Evolutionary conservation across 805 yeast species (phyloP).

Genomic region (Candida mattraensis): DNA sequence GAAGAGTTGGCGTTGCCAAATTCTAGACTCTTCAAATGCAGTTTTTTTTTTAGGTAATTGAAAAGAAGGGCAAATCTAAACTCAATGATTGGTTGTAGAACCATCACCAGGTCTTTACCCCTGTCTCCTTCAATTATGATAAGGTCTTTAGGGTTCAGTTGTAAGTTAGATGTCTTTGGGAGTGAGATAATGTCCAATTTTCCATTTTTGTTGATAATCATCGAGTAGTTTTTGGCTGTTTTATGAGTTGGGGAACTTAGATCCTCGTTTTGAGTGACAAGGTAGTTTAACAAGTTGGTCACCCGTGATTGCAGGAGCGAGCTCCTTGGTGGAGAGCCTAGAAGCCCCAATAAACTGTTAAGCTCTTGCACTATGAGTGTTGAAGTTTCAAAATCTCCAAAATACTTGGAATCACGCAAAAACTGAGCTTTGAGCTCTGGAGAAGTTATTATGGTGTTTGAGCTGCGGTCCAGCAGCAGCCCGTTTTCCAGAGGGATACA

Average conservation of each 20-base stretch:
- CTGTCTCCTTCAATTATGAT: slow-evolving; percentile 83
- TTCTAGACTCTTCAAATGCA: slow-evolving; percentile 56
- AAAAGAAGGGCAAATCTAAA: slow-evolving; percentile 67
- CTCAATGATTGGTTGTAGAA: slow-evolving; percentile 62
- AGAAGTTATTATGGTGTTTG: slow-evolving; percentile 54
- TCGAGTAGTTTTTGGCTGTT: slow-evolving; percentile 35
- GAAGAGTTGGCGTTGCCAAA: slow-evolving; percentile 33
- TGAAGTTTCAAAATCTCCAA: slow-evolving; percentile 45
- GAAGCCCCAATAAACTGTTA: slow-evolving; percentile 26
- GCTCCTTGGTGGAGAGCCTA: slow-evolving; percentile 17
- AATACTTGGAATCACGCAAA: slow-evolving; percentile 51
- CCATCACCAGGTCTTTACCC: slow-evolving; percentile 76
- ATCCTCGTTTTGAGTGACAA: slow-evolving; percentile 46
- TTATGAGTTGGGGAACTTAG: slow-evolving; percentile 35
- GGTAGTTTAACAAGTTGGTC: slow-evolving; percentile 36
- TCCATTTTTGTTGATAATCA: slow-evolving; percentile 39
- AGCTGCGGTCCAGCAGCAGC: slow-evolving; percentile 51
- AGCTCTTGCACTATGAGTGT: slow-evolving; percentile 39
- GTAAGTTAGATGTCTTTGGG: slow-evolving; percentile 62
- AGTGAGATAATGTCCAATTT: slow-evolving; percentile 66
- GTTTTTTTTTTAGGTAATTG: slow-evolving; percentile 71
- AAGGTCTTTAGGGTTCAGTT: slow-evolving; percentile 58
- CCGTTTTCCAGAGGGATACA: slow-evolving; percentile 58
- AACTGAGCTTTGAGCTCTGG: slow-evolving; percentile 52
- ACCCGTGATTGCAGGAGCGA: slow-evolving; percentile 26